These are phyloP conservation scores for Tarenaya hassleriana DNA, from an alignment of 345 rosid genomes.

Conservation along the genomic window DNA sequence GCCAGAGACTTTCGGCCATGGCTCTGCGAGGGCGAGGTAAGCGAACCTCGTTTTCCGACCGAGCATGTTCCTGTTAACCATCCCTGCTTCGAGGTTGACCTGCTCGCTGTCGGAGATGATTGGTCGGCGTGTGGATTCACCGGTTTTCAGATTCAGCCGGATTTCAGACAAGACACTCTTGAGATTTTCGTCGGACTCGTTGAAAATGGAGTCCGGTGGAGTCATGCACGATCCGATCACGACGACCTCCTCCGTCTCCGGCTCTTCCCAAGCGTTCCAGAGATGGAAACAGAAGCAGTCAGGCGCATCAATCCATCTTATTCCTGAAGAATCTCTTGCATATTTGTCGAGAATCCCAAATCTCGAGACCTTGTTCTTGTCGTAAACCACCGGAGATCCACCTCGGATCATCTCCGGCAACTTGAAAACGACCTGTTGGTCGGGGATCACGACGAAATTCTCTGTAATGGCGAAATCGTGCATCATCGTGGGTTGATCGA, in stretches of 20 bases:
- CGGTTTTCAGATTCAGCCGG: slow-evolving; percentile 56
- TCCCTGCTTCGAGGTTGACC: slow-evolving; percentile 81
- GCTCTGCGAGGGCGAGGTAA: slow-evolving; percentile 73
- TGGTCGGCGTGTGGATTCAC: slow-evolving; percentile 58
- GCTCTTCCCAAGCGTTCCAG: slow-evolving; percentile 97
- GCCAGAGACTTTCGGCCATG: slow-evolving; percentile 89
- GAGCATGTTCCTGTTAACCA: slow-evolving; percentile 69
- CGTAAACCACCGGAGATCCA: slow-evolving; percentile 81
- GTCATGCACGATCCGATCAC: slow-evolving; percentile 90
- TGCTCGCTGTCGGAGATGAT: slow-evolving; percentile 47
- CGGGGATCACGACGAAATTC: slow-evolving; percentile 70
- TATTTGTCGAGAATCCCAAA: slow-evolving; percentile 71
- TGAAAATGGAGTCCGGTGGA: slow-evolving; percentile 85
- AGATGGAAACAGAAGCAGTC: slow-evolving; percentile 93
- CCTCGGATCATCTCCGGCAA: slow-evolving; percentile 70
- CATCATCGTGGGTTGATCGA: slow-evolving; percentile 76
- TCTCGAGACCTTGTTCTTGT: slow-evolving; percentile 59
- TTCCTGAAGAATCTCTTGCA: slow-evolving; percentile 33
- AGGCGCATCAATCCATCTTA: slow-evolving; percentile 63
- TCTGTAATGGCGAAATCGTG: slow-evolving; percentile 85
- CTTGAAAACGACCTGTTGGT: slow-evolving; percentile 84
- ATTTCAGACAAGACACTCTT: slow-evolving; percentile 71
- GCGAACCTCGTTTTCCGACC: slow-evolving; percentile 70
- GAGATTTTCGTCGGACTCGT: slow-evolving; percentile 66
- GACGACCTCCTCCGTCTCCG: slow-evolving; percentile 66